Evolutionary conservation across 345 rosid species (phyloP), one percentile per base, ranked within the genome.

Genomic region (Populus davidiana): DNA sequence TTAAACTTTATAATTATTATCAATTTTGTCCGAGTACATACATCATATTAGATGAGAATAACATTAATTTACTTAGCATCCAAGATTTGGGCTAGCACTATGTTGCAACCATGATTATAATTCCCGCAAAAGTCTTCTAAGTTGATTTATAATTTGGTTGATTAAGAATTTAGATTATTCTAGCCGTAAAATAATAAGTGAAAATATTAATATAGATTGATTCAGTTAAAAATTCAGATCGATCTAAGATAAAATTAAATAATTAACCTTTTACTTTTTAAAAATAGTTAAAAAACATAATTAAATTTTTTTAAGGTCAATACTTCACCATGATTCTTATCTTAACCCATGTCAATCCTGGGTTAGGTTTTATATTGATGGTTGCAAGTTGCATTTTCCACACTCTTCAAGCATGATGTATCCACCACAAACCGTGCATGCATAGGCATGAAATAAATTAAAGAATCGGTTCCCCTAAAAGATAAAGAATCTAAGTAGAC

Each of bases 391-490:
- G 6, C 54, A 49, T 49, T 17, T 33, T 49, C 54, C 54, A 16
- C 5, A 13, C 21, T 5, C 6, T 49, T 49, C 17, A 4, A 18
- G 61, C 25, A 31, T 66, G 11, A 16, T 65, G 0, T n/a, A 33
- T 13, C 20, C 33, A 33, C 1, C 18, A 33, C 56, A 50, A 6
- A 17, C 59, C n/a, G 7, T 31, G 61, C 62, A 31, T 49, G 65
- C 64, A 72, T 71, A n/a, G 75, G 71, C 70, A 70, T 33, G 78
- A 61, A 54, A 73, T 70, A 73, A 21, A 52, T 18, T 20, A 52
- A 80, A 47, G 73, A 75, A 70, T 25, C 20, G 74, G 81, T 39
- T 69, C 75, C 78, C 78, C 77, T 36, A 11, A 23, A 77, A 68
- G 16, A 44, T 61, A 54, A 62, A 77, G 41, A 77, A 36, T 56